phyloP scores from a whole-genome alignment of 345 rosid genomes.

The Odontarrhena argentea region DNA sequence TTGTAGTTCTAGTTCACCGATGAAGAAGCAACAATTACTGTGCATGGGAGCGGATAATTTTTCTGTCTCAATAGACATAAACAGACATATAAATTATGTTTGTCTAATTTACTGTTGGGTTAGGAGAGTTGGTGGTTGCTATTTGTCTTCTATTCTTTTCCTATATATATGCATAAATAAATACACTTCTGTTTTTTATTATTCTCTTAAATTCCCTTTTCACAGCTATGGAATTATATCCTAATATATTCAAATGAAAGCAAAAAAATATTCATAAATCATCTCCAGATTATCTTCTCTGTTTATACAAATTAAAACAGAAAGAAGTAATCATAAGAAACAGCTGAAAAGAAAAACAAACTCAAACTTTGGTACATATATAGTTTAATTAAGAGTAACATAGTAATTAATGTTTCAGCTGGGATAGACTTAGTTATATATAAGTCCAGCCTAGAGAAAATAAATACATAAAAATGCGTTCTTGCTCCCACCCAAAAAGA shows the following conservation, averaged over 20 bases:
- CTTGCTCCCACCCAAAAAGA: background rate
- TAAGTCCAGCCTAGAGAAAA: slow-evolving; percentile 1
- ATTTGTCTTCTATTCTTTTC: slow-evolving; percentile 13
- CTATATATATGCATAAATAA: background rate
- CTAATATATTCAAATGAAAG: slow-evolving; percentile 1
- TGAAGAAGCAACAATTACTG: too few species aligned
- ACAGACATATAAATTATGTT: too few species aligned
- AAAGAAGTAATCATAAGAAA: slow-evolving; percentile 6
- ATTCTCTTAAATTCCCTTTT: background rate
- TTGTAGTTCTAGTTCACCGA: too few species aligned
- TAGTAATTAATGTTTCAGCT: slow-evolving; percentile 14
- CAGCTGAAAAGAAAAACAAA: background rate
- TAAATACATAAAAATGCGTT: background rate
- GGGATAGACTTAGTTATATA: background rate
- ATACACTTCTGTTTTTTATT: background rate
- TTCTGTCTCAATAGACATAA: too few species aligned
- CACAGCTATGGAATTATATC: background rate
- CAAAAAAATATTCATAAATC: background rate
- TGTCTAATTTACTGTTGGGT: background rate
- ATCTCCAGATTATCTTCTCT: slow-evolving; percentile 3
- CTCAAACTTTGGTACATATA: slow-evolving; percentile 17
- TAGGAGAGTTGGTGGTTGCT: slow-evolving; percentile 23
- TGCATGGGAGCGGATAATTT: too few species aligned
- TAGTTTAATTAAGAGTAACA: background rate
- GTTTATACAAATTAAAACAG: slow-evolving; percentile 18